Base-by-base conservation (phyloP, 352 stramenopile genomes). In the Phytophthora syringae region DNA sequence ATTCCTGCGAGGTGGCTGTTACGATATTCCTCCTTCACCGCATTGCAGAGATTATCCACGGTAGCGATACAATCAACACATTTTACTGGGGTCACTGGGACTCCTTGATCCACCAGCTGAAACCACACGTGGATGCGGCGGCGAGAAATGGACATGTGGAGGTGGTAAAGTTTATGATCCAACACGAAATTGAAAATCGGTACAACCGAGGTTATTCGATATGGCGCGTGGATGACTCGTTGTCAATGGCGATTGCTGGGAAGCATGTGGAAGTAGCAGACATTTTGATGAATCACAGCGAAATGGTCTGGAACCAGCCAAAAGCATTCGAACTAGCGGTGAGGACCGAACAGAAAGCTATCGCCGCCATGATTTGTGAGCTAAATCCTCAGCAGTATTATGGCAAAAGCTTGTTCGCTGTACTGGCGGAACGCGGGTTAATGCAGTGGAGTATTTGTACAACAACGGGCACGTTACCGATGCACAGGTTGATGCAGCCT, bases 141-240 rank as follows among this genome's bases (percentile, higher is more conserved):
- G 37, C 28, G 5, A 7, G 7, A 2, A 44, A 61, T 32, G 28
- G 53, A 20, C 53, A 61, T 18, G 25, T 52, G 7, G 2, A 36
- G 2, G 20, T 61, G 15, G 53, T 52, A 21, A 20, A 47, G 18
- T 61, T 45, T 5, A 52, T 52, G 53, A n/a, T 61, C 12, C 7
- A 45, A 28, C 28, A 52, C 5, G 42, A 27, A 34, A 25, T 13
- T 10, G n/a, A 16, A 11, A 32, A 47, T 11, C 11, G 43, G 7
- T 47, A 61, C 21, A 6, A 1, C 11, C 12, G 9, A 10, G 16
- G 40, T 12, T 61, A 61, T 52, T 22, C 11, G 34, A 40, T 40
- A 16, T 40, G 34, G 34, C 34, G 12, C 32, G 7, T 11, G 11
- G 32, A 16, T 5, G 32, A 37, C 32, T 16, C 32, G 6, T 37